Evolutionary conservation across 2,329 filamentous ascomycete species (phyloP), one percentile per base, ranked within the genome.

Genomic region (Colletotrichum spinosum): DNA sequence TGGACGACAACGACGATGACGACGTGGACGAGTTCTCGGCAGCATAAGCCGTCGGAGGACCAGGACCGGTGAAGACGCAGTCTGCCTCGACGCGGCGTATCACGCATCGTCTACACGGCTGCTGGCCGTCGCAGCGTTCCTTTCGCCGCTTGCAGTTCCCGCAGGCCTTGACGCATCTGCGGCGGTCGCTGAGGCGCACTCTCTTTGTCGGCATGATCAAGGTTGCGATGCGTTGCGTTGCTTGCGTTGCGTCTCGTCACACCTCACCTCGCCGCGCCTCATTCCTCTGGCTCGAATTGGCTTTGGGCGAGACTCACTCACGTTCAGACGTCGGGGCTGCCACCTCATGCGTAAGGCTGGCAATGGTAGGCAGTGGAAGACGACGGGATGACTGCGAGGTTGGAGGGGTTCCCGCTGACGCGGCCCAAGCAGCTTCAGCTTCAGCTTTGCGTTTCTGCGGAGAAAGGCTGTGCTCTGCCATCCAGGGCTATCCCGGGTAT

Each of bases 141-240:
- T 75, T 75, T 38, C 73, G 70, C 7, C 71, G 70, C 61, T 73
- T 74, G 61, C 73, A 75, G 53, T 55, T 73, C 13, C 51, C 45
- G 59, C 73, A 75, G 34, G 72, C 73, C 39, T 69, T 65, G 25
- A 65, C 66, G 56, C 73, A 74, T 11, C 73, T 68, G 12, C 70
- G 71, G n/a, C 72, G 69, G 44, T 73, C 71, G 37, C 60, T 65
- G 35, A 63, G 41, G 9, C 56, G 69, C n/a, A 70, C 64, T 46
- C 59, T 69, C 25, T 58, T 53, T 10, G 69, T 72, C 8, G 70
- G 67, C 70, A 73, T 74, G 6, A 25, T 25, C 4, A 25, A 25
- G 25, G 25, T 4, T 25, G 25, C 25, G 25, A 4, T 25, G 25
- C 4, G 25, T 25, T 25, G 25, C 3, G 25, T 25, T 25, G 25